Base-by-base conservation (phyloP, 306 rosid genomes). In the Cicer pinnatifidum region DNA sequence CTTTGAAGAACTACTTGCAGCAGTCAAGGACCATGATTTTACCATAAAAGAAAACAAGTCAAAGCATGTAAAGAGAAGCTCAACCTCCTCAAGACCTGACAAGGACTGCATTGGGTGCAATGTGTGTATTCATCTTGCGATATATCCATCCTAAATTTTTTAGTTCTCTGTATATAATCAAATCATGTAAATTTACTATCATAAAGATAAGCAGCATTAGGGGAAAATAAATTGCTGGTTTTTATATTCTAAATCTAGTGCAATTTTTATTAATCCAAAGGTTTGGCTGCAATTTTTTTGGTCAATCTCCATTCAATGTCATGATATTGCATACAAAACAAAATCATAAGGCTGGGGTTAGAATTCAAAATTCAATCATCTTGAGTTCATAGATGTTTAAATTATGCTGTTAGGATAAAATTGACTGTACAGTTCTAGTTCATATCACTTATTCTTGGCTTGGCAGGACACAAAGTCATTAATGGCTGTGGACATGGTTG, bases 401-500 rank as follows among this genome's bases (percentile, higher is more conserved):
- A 47, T 52, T 64, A 13, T 62, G 62, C 33, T 61, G 53, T 56
- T 46, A 48, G 58, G 52, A 50, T 61, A 37, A 40, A 48, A 15
- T 28, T 28, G 35, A 28, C 35, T 5, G 10, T 50, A 41, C 23
- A 39, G 35, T 20, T 11, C 23, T 73, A 37, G 60, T 78, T 59
- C 17, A 28, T 19, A 15, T 51, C 11, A 71, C 58, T 53, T 35
- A 53, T 69, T 67, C 58, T 80, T 77, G 73, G 43, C 41, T 80
- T 60, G 75, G 74, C 89, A 91, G 98, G 90, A 70, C 37, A 83
- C 89, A 13, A 54, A 71, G 75, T 64, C 85, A 62, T 85, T 89
- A 60, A 72, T 70, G 56, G 92, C 96, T 41, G 75, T 75, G 77
- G 92, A 89, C 75, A 89, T 93, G 96, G 86, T 91, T 79, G 94